Percentiles rank a stretch among this genome's conserved stretches.
These are phyloP conservation scores for Kodamaea jinghongensis DNA, from an alignment of 805 yeast species.

Conservation along the genomic window DNA sequence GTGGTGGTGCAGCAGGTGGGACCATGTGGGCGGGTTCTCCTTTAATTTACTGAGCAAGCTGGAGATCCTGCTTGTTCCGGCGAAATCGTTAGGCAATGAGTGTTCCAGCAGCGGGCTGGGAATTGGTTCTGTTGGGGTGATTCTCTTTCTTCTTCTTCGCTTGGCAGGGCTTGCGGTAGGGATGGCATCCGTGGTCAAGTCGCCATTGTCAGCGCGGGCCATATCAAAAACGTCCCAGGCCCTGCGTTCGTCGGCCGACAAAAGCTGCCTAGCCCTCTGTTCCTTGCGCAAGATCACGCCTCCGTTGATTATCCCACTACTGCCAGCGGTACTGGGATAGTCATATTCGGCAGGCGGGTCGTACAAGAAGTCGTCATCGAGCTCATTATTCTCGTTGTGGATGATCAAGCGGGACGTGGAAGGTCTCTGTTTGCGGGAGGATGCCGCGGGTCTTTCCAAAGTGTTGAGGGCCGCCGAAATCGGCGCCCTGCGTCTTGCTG, in stretches of 20 bases:
- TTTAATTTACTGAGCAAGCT: slow-evolving; percentile 13
- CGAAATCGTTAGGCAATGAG: background rate
- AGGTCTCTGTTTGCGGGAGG: background rate
- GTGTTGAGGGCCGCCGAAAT: background rate
- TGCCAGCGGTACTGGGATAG: slow-evolving; percentile 6
- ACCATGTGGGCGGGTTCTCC: slow-evolving; percentile 1
- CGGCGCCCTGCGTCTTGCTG: background rate
- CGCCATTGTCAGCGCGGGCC: slow-evolving; percentile 19
- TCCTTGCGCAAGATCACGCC: slow-evolving; percentile 38
- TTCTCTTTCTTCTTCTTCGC: slow-evolving; percentile 17
- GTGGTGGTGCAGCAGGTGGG: background rate
- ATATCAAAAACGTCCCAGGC: slow-evolving; percentile 39
- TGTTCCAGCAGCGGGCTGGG: background rate
- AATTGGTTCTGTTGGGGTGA: slow-evolving; percentile 9
- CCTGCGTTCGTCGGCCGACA: slow-evolving; percentile 33
- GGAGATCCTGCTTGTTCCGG: slow-evolving; percentile 10
- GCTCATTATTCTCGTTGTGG: slow-evolving; percentile 28
- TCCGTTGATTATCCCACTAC: slow-evolving; percentile 28
- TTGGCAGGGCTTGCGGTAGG: slow-evolving; percentile 1
- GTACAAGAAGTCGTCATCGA: slow-evolving; percentile 31
- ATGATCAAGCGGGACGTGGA: slow-evolving; percentile 14
- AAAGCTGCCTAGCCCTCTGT: slow-evolving; percentile 23
- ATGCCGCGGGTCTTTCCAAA: background rate
- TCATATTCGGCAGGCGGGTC: background rate
- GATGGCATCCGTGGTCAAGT: background rate